A percentile compares a stretch with the other conserved stretches of the same genome.
These are phyloP conservation scores for Lentinula aciculospora DNA, from an alignment of 768 basidiomycete species.

Conservation along the genomic window DNA sequence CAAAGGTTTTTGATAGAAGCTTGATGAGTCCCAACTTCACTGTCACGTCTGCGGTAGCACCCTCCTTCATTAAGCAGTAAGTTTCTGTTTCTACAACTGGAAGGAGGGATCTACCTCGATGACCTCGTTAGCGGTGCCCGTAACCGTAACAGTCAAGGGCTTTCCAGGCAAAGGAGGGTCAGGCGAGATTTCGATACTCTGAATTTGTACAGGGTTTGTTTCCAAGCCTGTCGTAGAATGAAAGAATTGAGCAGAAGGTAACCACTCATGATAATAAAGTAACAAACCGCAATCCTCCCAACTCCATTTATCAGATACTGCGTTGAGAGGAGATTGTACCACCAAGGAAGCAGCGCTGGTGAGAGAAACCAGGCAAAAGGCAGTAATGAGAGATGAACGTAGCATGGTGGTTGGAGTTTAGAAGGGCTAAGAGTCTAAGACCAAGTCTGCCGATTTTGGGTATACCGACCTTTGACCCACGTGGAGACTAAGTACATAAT, in stretches of 20 bases:
- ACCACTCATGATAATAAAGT: not conserved
- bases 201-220: conserved; percentile 49
- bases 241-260: not conserved
- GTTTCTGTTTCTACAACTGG: not conserved
- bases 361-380: conserved; percentile 12
- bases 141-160: conserved; percentile 80
- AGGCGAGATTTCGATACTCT: conserved; percentile 70
- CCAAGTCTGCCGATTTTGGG: conserved; percentile 13
- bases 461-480: not conserved
- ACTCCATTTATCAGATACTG: conserved; percentile 47
- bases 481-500: not conserved
- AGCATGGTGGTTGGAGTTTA: conserved; percentile 15
- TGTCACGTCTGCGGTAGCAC: conserved; percentile 81
- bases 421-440: conserved; percentile 8
- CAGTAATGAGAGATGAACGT: conserved; percentile 18
- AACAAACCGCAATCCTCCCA: conserved; percentile 75
- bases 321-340: conserved; percentile 19
- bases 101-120: conserved; percentile 54
- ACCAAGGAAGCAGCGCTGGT: conserved; percentile 13
- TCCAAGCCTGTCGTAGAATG: conserved; percentile 32
- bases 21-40: conserved; percentile 96
- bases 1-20: conserved; percentile 77
- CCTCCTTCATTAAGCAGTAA: conserved; percentile 50
- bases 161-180: conserved; percentile 89
- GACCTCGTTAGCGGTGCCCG: conserved; percentile 46